phyloP scores from a whole-genome alignment of 164 flowering plant genomes.

The Cinnamomum chago region DNA sequence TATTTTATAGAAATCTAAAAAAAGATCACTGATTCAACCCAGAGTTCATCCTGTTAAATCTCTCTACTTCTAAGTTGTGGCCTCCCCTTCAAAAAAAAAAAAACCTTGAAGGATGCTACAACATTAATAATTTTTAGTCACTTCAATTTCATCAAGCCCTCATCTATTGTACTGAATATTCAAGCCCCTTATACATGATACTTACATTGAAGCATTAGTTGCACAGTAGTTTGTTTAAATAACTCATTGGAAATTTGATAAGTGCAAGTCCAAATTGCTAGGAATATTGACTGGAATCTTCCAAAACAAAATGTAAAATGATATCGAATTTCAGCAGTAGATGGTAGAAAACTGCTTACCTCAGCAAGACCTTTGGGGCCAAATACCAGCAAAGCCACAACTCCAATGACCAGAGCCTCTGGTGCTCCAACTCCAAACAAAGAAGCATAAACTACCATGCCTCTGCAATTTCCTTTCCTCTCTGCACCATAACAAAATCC shows the following conservation, averaged over 20 bases:
- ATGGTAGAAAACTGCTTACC: slow-evolving; percentile 38
- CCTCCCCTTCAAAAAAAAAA: background rate
- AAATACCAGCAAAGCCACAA: slow-evolving; percentile 94
- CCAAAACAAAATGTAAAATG: background rate
- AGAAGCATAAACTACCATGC: slow-evolving; percentile 68
- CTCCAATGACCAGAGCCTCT: slow-evolving; percentile 96
- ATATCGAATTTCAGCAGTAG: background rate
- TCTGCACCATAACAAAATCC: slow-evolving; percentile 30
- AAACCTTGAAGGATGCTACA: no score
- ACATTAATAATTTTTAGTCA: background rate
- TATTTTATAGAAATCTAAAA: no score
- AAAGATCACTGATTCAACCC: no score
- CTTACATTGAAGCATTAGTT: background rate
- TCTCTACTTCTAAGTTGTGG: no score
- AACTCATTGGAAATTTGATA: background rate
- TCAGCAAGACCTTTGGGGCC: slow-evolving; percentile 99
- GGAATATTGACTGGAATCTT: background rate
- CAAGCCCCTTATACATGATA: no score
- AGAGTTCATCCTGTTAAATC: no score
- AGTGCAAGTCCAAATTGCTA: background rate
- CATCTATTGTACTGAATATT: background rate
- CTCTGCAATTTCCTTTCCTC: slow-evolving; percentile 42
- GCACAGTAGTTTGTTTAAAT: background rate
- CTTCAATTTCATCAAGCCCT: background rate
- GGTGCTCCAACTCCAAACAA: slow-evolving; percentile 99